phyloP scores from a whole-genome alignment of 768 basidiomycete genomes.

The Rhodotorula kratochvilovae region DNA sequence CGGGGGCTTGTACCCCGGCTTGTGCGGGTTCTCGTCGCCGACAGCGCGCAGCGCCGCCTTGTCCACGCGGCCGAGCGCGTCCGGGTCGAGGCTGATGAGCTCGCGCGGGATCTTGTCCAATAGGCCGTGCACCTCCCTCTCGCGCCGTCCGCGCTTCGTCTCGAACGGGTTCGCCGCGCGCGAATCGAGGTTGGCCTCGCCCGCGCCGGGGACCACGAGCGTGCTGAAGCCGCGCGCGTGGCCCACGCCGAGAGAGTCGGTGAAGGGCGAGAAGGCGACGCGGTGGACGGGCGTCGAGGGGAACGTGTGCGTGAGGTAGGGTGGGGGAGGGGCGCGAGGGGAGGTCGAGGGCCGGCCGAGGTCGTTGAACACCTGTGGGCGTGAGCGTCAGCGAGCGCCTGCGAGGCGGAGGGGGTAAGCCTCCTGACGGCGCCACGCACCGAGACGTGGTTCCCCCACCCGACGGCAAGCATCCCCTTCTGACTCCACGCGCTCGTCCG shows the following conservation, averaged over 20 bases:
- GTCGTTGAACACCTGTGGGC: slow-evolving; percentile 60
- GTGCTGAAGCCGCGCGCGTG: slow-evolving; percentile 74
- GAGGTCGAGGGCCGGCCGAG: slow-evolving; percentile 19
- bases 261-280: slow-evolving; percentile 80
- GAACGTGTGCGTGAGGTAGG: slow-evolving; percentile 84
- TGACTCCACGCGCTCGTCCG: slow-evolving; percentile 72
- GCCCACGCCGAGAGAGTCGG: slow-evolving; percentile 72
- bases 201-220: slow-evolving; percentile 82
- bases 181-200: slow-evolving; percentile 92
- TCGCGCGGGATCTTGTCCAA: slow-evolving; percentile 95
- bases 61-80: slow-evolving; percentile 47
- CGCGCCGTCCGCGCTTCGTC: slow-evolving; percentile 69
- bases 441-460: slow-evolving; percentile 76
- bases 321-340: slow-evolving; percentile 36
- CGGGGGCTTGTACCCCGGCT: slow-evolving; percentile 48
- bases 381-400: not conserved
- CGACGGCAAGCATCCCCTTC: slow-evolving; percentile 74
- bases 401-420: not conserved
- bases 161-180: slow-evolving; percentile 93
- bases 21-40: slow-evolving; percentile 39
- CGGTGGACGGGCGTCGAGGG: slow-evolving; percentile 71
- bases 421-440: slow-evolving; percentile 51
- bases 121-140: slow-evolving; percentile 82
- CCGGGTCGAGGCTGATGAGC: slow-evolving; percentile 64
- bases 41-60: slow-evolving; percentile 18